A percentile compares a stretch with the other conserved stretches of the same genome.
Conservation (phyloP, 208 protist species). For the Novymonas esmeraldas region DNA sequence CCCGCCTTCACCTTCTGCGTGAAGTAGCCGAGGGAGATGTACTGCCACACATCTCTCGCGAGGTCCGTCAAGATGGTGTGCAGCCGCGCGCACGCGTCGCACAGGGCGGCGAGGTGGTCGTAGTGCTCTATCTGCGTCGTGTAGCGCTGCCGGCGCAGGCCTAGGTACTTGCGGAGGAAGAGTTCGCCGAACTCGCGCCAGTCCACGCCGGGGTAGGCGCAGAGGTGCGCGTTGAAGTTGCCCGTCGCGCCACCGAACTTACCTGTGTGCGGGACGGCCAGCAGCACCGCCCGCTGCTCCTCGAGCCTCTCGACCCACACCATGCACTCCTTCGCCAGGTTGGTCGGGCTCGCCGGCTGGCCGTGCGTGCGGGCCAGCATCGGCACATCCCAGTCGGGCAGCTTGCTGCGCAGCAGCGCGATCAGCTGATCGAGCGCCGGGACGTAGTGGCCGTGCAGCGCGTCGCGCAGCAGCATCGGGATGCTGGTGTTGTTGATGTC, state of each 20-base stretch:
- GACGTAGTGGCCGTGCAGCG: constrained; percentile 71
- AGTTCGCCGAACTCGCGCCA: constrained; percentile 84
- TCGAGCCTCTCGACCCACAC: constrained; percentile 93
- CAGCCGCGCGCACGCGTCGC: constrained; percentile 88
- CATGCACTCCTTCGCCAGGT: constrained; percentile 92
- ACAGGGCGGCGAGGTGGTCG: constrained; percentile 92
- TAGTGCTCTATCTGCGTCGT: constrained; percentile 97
- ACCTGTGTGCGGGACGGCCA: constrained; percentile 59
- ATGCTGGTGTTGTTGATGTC: constrained; percentile 98
- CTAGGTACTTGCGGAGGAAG: constrained; percentile 86
- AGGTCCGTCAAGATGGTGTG: constrained; percentile 95
- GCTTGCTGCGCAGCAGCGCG: constrained; percentile 46
- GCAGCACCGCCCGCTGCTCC: constrained; percentile 66
- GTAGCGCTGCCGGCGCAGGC: constrained; percentile 80
- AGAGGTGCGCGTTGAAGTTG: constrained; percentile 93
- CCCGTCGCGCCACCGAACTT: constrained; percentile 96
- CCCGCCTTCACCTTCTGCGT: constrained; percentile 89
- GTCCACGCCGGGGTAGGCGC: constrained; percentile 86
- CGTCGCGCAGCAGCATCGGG: constrained; percentile 93
- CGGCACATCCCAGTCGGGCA: constrained; percentile 76
- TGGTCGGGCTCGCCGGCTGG: constrained; percentile 95
- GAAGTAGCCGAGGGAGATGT: constrained; percentile 96
- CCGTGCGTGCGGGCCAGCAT: constrained; percentile 96
- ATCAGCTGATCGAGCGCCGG: constrained; percentile 71
- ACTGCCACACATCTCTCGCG: constrained; percentile 94